Percentiles rank a stretch among this genome's conserved stretches.
Evolutionary conservation across 495 filamentous ascomycete genomes (phyloP).

Genomic region (Talaromyces stipitatus): DNA sequence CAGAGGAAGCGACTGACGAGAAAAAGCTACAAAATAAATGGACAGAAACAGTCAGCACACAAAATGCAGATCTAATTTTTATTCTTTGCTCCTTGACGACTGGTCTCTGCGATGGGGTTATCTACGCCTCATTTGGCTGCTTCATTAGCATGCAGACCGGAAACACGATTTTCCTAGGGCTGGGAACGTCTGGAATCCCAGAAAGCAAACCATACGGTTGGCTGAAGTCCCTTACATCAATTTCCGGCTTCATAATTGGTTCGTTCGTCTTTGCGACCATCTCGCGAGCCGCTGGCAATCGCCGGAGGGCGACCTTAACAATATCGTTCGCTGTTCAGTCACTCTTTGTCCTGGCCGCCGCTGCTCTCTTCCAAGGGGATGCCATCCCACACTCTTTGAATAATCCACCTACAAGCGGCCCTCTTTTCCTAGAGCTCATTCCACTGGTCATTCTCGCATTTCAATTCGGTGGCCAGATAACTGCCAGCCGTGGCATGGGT

Average conservation of each 20-base stretch:
- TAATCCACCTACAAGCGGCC: constrained; percentile 17
- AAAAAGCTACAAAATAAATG: constrained; percentile 12
- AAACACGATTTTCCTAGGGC: constrained; percentile 61
- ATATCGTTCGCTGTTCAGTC: constrained; percentile 51
- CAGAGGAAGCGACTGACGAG: neutral
- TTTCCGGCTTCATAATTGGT: constrained; percentile 47
- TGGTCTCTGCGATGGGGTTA: constrained; percentile 52
- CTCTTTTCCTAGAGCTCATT: constrained; percentile 39
- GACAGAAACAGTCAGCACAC: constrained; percentile 30
- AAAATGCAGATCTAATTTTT: constrained; percentile 45
- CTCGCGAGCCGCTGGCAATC: constrained; percentile 25
- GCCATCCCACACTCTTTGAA: constrained; percentile 34
- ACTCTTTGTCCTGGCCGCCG: constrained; percentile 47
- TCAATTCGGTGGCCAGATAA: constrained; percentile 64
- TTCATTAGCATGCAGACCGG: constrained; percentile 62
- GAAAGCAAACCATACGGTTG: constrained; percentile 48
- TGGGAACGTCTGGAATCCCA: constrained; percentile 49
- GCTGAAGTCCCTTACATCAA: constrained; percentile 55
- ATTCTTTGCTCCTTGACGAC: constrained; percentile 49
- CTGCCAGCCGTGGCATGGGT: constrained; percentile 52
- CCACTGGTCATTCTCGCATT: constrained; percentile 61
- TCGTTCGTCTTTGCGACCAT: constrained; percentile 38
- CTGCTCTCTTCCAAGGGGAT: constrained; percentile 45
- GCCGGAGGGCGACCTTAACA: constrained; percentile 45
- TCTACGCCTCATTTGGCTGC: constrained; percentile 55